A percentile compares a stretch with the other conserved stretches of the same genome.
phyloP scores from a whole-genome alignment of 441 rosid genomes.

The Flueggea neowawraea region DNA sequence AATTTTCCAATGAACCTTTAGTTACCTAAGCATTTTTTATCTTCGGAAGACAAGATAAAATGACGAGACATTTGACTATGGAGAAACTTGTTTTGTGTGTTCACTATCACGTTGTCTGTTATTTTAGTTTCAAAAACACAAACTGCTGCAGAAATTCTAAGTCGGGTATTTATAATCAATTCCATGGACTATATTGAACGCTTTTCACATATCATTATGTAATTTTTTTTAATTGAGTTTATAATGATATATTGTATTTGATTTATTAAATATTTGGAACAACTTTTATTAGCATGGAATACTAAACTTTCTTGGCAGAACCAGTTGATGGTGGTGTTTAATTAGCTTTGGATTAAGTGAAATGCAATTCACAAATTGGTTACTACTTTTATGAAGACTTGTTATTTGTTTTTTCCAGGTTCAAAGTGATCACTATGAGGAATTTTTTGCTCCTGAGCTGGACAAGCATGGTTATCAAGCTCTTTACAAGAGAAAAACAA shows the following conservation, averaged over 20 bases:
- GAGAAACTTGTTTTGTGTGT: background rate
- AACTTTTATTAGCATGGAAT: too few relatives aligned
- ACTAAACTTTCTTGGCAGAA: too few relatives aligned
- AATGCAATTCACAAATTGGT: background rate
- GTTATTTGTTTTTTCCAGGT: slow-evolving; percentile 48
- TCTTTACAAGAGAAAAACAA: slow-evolving; percentile 90
- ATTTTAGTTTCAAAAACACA: background rate
- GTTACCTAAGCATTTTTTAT: background rate
- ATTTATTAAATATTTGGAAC: too few relatives aligned
- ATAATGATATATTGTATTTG: too few relatives aligned
- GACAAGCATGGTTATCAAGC: slow-evolving; percentile 99
- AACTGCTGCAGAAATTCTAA: too few relatives aligned
- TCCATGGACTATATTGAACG: too few relatives aligned
- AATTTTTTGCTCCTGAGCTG: slow-evolving; percentile 89
- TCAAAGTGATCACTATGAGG: slow-evolving; percentile 94
- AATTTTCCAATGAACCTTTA: background rate
- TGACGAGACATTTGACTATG: background rate
- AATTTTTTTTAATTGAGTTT: too few relatives aligned
- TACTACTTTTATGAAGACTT: background rate
- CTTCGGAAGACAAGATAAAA: background rate
- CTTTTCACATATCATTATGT: too few relatives aligned
- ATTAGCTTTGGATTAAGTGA: background rate
- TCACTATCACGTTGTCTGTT: background rate
- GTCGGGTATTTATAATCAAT: too few relatives aligned
- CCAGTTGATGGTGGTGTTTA: too few relatives aligned